phyloP scores from a whole-genome alignment of 164 flowering plant species.

The Malania oleifera region DNA sequence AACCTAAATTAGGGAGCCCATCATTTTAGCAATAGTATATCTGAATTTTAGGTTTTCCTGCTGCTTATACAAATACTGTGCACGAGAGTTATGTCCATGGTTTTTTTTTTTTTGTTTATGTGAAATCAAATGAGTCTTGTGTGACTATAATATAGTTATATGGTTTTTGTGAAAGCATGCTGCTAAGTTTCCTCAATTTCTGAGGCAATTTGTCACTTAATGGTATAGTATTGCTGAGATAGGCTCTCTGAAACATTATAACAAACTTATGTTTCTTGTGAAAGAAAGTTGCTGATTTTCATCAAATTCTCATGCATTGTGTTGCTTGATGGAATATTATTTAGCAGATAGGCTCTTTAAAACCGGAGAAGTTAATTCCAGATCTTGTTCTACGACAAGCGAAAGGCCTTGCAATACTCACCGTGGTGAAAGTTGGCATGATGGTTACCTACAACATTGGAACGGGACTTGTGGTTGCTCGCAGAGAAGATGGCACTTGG shows the following conservation, averaged over 20 bases:
- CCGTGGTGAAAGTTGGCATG: slow-evolving; percentile 79
- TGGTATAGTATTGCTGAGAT: slow-evolving; percentile 38
- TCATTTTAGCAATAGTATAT: no score
- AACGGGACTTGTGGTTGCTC: slow-evolving; percentile 87
- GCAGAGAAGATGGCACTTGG: slow-evolving; percentile 95
- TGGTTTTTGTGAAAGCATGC: background rate
- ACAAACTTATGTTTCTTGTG: no score
- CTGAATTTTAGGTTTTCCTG: no score
- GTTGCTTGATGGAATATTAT: slow-evolving; percentile 2
- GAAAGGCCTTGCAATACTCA: slow-evolving; percentile 90
- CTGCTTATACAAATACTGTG: no score
- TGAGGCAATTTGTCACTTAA: background rate
- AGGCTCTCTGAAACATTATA: slow-evolving; percentile 46
- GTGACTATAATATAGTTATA: no score
- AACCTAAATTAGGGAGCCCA: no score
- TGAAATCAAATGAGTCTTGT: background rate
- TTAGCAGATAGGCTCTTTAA: slow-evolving; percentile 61
- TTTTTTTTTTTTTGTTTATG: slow-evolving; percentile 1
- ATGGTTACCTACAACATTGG: slow-evolving; percentile 91
- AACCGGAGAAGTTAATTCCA: slow-evolving; percentile 81
- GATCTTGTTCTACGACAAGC: slow-evolving; percentile 65
- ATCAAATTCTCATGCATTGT: background rate
- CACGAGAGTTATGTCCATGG: no score
- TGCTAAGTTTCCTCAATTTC: slow-evolving; percentile 2
- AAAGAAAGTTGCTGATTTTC: background rate